Base-by-base conservation (phyloP, 1,139 yeast genomes). In the Blastobotrys raffinosifermentans region DNA sequence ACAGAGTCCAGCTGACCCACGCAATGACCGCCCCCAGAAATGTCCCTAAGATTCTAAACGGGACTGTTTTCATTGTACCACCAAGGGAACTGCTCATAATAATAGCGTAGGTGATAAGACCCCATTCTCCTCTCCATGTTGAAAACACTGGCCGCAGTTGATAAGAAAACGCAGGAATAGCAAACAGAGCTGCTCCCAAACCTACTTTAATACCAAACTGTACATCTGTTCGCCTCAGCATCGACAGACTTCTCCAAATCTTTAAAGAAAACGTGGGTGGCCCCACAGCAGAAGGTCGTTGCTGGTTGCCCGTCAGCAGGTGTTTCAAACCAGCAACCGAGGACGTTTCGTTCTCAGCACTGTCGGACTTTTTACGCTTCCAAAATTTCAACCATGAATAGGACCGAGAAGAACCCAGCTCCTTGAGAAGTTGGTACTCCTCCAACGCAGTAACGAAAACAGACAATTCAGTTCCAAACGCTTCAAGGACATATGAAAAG, bases 41-140 rank as follows among this genome's bases (percentile, higher is more conserved):
- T 0, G 94, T 84, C 0, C 95, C 95, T 13, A 79, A 49, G 39
- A 84, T 69, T 46, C 95, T 67, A 75, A 83, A 79, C 46, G 80
- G 79, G 1, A 81, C 77, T 0, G 93, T 80, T 75, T 79, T 76
- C 11, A 84, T 72, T 0, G 94, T 85, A 0, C 94, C 94, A 10
- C 94, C 95, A n/a, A 83, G 66, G 0, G 89, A 80, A 53, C 83
- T 83, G 53, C 80, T 82, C 91, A 84, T 83, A 67, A 85, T 82
- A 40, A 85, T 80, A 49, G 85, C 77, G 52, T 77, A 85, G 0
- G 89, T 78, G 10, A 83, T 81, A 26, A 85, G 62, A 0, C 87
- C 80, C 95, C 95, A 85, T 57, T 85, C 95, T 11, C 83, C 80
- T 48, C 91, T 63, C 87, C 89, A 83, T 35, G 66, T 69, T 34